Evolutionary conservation across 148 eudicot genomes (phyloP).

Genomic region (Fagopyrum tataricum): DNA sequence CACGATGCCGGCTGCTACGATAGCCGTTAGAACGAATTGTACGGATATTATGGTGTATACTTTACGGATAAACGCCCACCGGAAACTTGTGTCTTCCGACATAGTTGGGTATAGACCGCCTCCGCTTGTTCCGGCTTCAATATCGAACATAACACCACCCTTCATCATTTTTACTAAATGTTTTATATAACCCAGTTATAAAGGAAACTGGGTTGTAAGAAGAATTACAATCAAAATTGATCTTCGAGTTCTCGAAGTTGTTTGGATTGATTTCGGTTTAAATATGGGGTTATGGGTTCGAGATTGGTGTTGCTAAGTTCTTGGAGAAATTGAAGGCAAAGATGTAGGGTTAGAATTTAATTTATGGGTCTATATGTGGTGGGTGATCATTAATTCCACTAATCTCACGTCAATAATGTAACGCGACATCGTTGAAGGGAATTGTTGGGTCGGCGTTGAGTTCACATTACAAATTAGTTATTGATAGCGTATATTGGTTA

Average conservation of each 20-base stretch:
- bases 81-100: slow-evolving; percentile 34
- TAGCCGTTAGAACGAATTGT: slow-evolving; percentile 40
- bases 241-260: neutral
- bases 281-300: neutral
- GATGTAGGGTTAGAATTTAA: neutral
- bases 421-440: no score
- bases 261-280: neutral
- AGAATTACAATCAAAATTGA: neutral
- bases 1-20: slow-evolving; percentile 27
- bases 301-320: neutral
- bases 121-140: slow-evolving; percentile 12
- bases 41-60: slow-evolving; percentile 41
- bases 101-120: slow-evolving; percentile 38
- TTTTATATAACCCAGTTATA: neutral
- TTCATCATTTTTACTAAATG: neutral
- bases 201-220: neutral
- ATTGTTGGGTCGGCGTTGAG: no score
- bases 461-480: no score
- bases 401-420: no score
- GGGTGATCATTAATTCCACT: neutral
- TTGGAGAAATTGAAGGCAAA: neutral
- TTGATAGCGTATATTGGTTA: no score
- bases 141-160: neutral
- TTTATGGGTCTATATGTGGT: neutral
- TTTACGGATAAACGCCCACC: slow-evolving; percentile 62